Percentiles rank a stretch among this genome's conserved stretches.
These are phyloP conservation scores for Hanseniaspora jakobsenii DNA, from an alignment of 805 yeast species.

Conservation along the genomic window DNA sequence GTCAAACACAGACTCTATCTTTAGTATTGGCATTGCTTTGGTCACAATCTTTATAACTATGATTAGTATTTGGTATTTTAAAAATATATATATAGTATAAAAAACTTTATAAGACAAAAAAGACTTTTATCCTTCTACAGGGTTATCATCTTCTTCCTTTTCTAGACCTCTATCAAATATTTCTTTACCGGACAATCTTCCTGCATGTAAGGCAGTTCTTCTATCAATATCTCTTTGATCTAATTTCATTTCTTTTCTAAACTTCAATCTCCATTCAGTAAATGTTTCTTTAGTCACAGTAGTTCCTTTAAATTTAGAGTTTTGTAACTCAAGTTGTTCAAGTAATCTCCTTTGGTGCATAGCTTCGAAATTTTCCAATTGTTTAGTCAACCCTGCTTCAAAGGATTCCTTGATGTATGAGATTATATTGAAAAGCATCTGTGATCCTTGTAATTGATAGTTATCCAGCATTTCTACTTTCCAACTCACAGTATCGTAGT, in stretches of 20 bases:
- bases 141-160: constrained; percentile 49
- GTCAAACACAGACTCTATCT: constrained; percentile 82
- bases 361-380: constrained; percentile 43
- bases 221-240: constrained; percentile 47
- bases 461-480: constrained; percentile 24
- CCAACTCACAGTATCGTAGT: constrained; percentile 7
- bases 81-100: too few relatives aligned
- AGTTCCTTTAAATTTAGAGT: constrained; percentile 82
- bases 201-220: constrained; percentile 48
- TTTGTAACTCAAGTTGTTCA: constrained; percentile 68
- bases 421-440: constrained; percentile 73
- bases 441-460: constrained; percentile 74
- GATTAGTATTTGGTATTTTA: neutral
- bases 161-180: constrained; percentile 85
- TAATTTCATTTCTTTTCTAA: constrained; percentile 60
- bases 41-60: neutral
- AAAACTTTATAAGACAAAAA: too few relatives aligned
- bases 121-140: constrained; percentile 28
- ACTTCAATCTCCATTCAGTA: constrained; percentile 55
- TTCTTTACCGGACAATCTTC: constrained; percentile 75
- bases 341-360: constrained; percentile 46
- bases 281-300: constrained; percentile 73
- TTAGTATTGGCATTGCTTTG: constrained; percentile 28
- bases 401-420: constrained; percentile 71
- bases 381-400: constrained; percentile 53